Base-by-base conservation (phyloP, 2,329 filamentous ascomycete genomes). In the Phaeosphaeriaceae sp. region DNA sequence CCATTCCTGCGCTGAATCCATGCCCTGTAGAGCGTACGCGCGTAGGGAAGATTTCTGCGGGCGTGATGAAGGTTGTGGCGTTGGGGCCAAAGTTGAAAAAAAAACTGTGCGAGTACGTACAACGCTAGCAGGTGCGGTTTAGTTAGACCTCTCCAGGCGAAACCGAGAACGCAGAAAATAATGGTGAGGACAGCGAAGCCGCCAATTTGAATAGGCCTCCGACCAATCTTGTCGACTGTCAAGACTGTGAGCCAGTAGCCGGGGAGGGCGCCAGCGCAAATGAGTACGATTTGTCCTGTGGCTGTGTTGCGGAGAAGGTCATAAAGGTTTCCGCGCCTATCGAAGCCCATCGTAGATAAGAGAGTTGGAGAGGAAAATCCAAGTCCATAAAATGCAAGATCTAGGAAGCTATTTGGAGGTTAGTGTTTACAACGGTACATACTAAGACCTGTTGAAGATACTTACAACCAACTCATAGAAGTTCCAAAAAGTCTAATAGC, bases 201-300 rank as follows among this genome's bases (percentile, higher is more conserved):
- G 52, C 78, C 80, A 46, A 88, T 74, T 74, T 90, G 90, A 48
- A 93, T 90, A 1, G 88, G 83, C 77, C 90, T 92, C 64, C 89
- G 87, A 45, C 89, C 89, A 12, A 92, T 63, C 1, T 81, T 88
- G 73, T 93, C 89, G 48, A 91, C 84, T 1, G 83, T 85, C 11
- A 85, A 85, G 5, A 92, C 88, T 0, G 88, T 89, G 13, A 90
- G 82, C 89, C 89, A 92, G 78, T 92, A 92, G 12, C 89, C 89
- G 0, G 89, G 89, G 12, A 92, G 88, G 39, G 89, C 87, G 48
- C 89, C 89, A 3, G 89, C 89, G 50, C 88, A 84, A 60, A 92
- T 86, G 42, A 92, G 81, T 59, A 92, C 90, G 61, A 92, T 76
- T 76, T 93, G 92, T 8, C 89, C 89, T 16, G 90, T 81, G 41